Conservation (phyloP, 2,329 filamentous ascomycete genomes). For the Coniochaeta sp. region DNA sequence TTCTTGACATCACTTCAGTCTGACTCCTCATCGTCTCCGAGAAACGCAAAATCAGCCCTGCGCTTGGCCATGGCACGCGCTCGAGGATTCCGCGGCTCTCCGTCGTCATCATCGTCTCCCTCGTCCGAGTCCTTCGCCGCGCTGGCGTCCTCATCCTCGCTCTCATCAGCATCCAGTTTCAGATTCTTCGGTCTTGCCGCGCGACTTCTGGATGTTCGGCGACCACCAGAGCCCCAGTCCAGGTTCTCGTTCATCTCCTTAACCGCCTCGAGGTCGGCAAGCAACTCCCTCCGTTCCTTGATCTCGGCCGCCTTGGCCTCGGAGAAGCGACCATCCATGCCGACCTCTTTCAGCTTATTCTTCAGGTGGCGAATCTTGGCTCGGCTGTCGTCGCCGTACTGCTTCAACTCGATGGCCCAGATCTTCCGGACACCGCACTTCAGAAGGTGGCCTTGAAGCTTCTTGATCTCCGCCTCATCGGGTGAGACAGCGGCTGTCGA, state of each 20-base stretch:
- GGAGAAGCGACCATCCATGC: conserved; percentile 86
- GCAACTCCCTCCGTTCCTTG: conserved; percentile 77
- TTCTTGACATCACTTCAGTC: conserved; percentile 36
- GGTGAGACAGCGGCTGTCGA: conserved; percentile 35
- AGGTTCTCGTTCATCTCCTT: conserved; percentile 65
- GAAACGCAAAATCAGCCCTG: conserved; percentile 51
- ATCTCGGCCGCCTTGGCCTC: conserved; percentile 78
- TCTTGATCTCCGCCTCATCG: conserved; percentile 77
- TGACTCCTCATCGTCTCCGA: conserved; percentile 62
- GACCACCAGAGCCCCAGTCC: conserved; percentile 55
- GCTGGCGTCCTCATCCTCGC: conserved; percentile 17
- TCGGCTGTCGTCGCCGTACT: conserved; percentile 60
- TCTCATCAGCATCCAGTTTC: conserved; percentile 24
- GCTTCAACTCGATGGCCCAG: conserved; percentile 79
- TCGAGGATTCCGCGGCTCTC: conserved; percentile 33
- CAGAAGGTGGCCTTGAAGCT: conserved; percentile 73
- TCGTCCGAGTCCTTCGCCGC: conserved; percentile 16
- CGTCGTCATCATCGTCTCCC: conserved; percentile 21
- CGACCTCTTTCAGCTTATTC: conserved; percentile 68
- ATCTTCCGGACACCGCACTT: conserved; percentile 93
- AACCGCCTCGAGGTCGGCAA: conserved; percentile 76
- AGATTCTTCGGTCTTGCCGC: conserved; percentile 28
- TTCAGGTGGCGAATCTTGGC: conserved; percentile 80
- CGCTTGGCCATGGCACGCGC: conserved; percentile 37
- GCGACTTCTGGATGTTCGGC: conserved; percentile 34